Evolutionary conservation across 1,284 basidiomycete genomes (phyloP).

Genomic region (Tylopilus sp.): DNA sequence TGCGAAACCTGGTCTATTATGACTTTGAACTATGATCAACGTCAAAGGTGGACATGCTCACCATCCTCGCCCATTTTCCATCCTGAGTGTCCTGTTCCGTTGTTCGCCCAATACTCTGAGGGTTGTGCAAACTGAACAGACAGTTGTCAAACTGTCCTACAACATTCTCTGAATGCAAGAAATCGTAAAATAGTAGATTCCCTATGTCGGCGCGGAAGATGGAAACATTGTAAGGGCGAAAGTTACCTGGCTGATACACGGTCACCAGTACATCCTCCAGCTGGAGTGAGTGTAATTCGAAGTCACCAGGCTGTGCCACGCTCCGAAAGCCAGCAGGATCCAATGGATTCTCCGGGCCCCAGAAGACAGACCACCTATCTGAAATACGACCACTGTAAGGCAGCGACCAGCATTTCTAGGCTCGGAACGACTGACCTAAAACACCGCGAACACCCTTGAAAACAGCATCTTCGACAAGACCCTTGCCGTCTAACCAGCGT

Average conservation of each 20-base stretch:
- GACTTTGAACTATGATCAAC: slow-evolving; percentile 12
- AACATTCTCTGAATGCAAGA: slow-evolving; percentile 91
- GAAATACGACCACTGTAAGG: slow-evolving; percentile 8
- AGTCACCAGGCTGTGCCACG: slow-evolving; percentile 82
- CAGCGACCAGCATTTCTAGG: not conserved
- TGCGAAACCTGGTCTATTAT: slow-evolving; percentile 89
- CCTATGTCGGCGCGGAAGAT: slow-evolving; percentile 95
- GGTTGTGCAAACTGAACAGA: slow-evolving; percentile 95
- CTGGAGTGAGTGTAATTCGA: slow-evolving; percentile 90
- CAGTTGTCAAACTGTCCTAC: slow-evolving; percentile 99
- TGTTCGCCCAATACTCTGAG: slow-evolving; percentile 94
- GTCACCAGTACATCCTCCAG: slow-evolving; percentile 96
- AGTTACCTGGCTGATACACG: slow-evolving; percentile 93
- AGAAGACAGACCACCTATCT: slow-evolving; percentile 93
- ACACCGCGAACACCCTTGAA: slow-evolving; percentile 96
- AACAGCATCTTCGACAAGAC: slow-evolving; percentile 90
- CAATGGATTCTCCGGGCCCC: slow-evolving; percentile 83
- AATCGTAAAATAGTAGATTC: slow-evolving; percentile 92
- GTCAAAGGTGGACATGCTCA: slow-evolving; percentile 48
- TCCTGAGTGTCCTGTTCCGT: slow-evolving; percentile 87
- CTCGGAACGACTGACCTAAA: slow-evolving; percentile 68
- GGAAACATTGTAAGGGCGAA: slow-evolving; percentile 94
- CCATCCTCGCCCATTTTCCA: slow-evolving; percentile 91
- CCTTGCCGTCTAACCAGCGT: slow-evolving; percentile 97
- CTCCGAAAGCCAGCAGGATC: slow-evolving; percentile 89